These are phyloP conservation scores for Trichoderma harzianum DNA, from an alignment of 2,329 filamentous ascomycete genomes.

Conservation along the genomic window DNA sequence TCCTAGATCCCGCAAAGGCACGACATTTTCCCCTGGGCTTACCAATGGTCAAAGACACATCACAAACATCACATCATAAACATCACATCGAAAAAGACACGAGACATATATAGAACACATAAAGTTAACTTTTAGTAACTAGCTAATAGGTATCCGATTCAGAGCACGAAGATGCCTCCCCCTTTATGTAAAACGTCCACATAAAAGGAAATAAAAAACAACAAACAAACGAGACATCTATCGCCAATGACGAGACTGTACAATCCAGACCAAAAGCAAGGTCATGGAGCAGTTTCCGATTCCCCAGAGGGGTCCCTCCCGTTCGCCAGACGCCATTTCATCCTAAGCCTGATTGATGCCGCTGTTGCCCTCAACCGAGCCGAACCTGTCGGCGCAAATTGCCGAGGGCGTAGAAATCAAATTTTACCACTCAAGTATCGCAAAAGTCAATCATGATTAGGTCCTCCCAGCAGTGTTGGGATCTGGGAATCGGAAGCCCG, in stretches of 20 bases:
- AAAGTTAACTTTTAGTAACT: background rate
- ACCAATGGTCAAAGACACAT: background rate
- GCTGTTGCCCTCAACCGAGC: background rate
- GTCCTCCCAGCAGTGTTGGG: slow-evolving; percentile 25
- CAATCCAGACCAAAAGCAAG: background rate
- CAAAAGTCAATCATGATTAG: background rate
- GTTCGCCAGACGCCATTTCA: slow-evolving; percentile 12
- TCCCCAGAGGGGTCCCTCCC: background rate
- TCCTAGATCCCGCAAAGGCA: background rate
- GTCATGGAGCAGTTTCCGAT: background rate
- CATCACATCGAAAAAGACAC: background rate
- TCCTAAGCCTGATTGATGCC: slow-evolving; percentile 10
- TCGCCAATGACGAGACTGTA: background rate
- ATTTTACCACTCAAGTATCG: background rate
- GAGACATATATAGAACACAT: background rate
- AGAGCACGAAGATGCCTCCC: background rate
- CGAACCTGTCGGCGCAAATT: background rate
- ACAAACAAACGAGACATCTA: background rate
- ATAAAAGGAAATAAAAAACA: background rate
- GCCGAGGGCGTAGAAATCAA: background rate
- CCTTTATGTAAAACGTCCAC: background rate
- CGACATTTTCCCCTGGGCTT: background rate
- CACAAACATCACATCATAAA: background rate
- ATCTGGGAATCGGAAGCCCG: slow-evolving; percentile 39
- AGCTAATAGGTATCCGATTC: slow-evolving; percentile 4